Evolutionary conservation across 2,329 filamentous ascomycete species (phyloP).

Genomic region (Metarhizium anisopliae): DNA sequence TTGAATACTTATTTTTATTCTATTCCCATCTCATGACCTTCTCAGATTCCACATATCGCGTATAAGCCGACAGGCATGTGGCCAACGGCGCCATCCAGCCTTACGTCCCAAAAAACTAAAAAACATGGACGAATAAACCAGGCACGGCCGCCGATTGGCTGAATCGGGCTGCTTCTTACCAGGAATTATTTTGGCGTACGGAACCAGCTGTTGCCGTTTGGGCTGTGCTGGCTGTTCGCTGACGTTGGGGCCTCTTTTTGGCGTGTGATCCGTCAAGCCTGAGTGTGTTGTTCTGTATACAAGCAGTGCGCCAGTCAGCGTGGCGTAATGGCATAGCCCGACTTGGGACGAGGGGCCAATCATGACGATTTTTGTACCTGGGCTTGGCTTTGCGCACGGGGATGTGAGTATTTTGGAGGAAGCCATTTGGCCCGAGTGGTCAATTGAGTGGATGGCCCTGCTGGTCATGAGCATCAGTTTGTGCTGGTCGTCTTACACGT

Average conservation of each 20-base stretch:
- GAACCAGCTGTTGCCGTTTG: not conserved
- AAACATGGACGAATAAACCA: not conserved
- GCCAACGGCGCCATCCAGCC: too few species aligned
- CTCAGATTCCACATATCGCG: too few species aligned
- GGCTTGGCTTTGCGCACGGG: too few species aligned
- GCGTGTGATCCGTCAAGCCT: too few species aligned
- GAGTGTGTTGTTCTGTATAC: not conserved
- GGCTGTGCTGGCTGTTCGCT: not conserved
- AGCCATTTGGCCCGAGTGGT: too few species aligned
- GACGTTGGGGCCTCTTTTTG: not conserved
- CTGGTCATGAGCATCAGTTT: too few species aligned
- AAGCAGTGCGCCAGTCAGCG: not conserved
- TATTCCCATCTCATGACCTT: too few species aligned
- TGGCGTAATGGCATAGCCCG: not conserved
- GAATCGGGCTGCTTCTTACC: not conserved
- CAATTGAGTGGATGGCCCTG: too few species aligned
- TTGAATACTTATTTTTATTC: too few species aligned
- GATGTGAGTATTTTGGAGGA: too few species aligned
- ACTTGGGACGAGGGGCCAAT: not conserved
- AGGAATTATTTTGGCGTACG: not conserved
- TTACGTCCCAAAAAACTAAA: not conserved
- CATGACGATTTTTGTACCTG: not conserved
- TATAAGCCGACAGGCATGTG: too few species aligned
- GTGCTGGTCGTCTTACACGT: too few species aligned
- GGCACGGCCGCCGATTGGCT: not conserved